A percentile compares a stretch with the other conserved stretches of the same genome.
phyloP scores from a whole-genome alignment of 345 rosid species.

The Corchorus capsularis region DNA sequence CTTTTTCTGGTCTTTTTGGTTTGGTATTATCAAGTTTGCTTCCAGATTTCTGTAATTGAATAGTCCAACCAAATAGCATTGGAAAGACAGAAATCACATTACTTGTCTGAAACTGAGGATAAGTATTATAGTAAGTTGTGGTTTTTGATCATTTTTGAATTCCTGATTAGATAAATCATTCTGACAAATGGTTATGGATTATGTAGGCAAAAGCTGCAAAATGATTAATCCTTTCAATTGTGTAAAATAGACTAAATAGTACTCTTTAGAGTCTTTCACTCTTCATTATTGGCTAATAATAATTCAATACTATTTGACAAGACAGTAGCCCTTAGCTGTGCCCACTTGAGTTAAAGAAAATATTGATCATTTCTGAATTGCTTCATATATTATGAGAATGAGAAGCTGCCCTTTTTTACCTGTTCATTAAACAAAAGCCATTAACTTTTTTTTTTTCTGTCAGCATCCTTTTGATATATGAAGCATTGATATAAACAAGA shows the following conservation, averaged over 20 bases:
- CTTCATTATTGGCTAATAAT: slow-evolving; percentile 15
- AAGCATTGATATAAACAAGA: neutral
- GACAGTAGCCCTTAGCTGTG: neutral
- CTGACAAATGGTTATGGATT: neutral
- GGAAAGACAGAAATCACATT: neutral
- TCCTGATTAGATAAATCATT: neutral
- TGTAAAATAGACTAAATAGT: neutral
- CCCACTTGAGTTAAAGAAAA: neutral
- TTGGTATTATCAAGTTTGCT: no score
- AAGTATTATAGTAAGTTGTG: neutral
- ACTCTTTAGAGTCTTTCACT: no score
- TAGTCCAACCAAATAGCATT: neutral
- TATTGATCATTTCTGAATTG: no score
- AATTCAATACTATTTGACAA: slow-evolving; percentile 9
- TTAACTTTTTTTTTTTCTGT: neutral
- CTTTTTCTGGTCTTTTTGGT: no score
- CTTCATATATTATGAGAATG: no score
- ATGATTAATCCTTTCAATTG: neutral
- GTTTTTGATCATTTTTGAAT: neutral
- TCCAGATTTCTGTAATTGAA: no score
- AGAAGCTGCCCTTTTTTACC: no score
- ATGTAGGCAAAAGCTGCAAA: slow-evolving; percentile 1
- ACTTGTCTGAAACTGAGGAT: slow-evolving; percentile 3
- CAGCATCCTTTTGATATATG: neutral
- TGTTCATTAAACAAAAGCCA: neutral